Percentiles rank a stretch among this genome's conserved stretches.
phyloP scores from a whole-genome alignment of 2,329 filamentous ascomycete genomes.

The Parastagonospora nodorum region DNA sequence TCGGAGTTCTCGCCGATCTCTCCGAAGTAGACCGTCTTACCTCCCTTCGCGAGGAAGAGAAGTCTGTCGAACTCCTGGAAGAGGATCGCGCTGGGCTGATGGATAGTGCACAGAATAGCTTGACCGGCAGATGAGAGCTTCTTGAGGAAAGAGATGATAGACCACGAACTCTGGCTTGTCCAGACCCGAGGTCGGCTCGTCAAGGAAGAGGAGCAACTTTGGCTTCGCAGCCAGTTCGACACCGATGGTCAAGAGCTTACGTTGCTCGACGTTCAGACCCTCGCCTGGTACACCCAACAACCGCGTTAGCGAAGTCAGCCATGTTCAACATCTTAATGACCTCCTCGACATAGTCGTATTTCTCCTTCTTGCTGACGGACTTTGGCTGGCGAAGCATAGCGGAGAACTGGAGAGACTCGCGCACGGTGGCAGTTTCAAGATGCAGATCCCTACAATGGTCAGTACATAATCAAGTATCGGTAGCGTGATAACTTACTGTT shows the following conservation, averaged over 20 bases:
- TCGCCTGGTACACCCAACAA: conserved; percentile 68
- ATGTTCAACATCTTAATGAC: conserved; percentile 71
- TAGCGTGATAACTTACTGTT: conserved; percentile 30
- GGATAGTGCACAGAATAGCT: conserved; percentile 55
- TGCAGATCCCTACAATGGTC: conserved; percentile 38
- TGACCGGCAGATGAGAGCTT: conserved; percentile 60
- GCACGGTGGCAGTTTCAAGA: conserved; percentile 45
- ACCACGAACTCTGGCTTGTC: conserved; percentile 68
- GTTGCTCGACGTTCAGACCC: conserved; percentile 71
- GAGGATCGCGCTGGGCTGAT: conserved; percentile 52
- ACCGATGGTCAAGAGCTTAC: conserved; percentile 73
- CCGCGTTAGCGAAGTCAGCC: conserved; percentile 68
- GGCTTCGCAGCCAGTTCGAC: conserved; percentile 75
- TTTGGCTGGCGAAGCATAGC: conserved; percentile 56
- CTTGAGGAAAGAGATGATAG: conserved; percentile 65
- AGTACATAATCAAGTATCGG: background rate
- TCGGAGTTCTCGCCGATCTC: conserved; percentile 50
- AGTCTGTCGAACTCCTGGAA: conserved; percentile 54
- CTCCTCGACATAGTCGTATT: conserved; percentile 66
- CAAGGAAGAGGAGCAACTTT: conserved; percentile 64
- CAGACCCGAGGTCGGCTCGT: conserved; percentile 64
- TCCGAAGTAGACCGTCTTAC: conserved; percentile 56
- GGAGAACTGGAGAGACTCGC: conserved; percentile 43
- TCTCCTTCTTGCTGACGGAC: conserved; percentile 60
- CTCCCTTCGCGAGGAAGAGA: conserved; percentile 51